phyloP scores from a whole-genome alignment of 495 filamentous ascomycete genomes.

The Talaromyces trachyspermus region DNA sequence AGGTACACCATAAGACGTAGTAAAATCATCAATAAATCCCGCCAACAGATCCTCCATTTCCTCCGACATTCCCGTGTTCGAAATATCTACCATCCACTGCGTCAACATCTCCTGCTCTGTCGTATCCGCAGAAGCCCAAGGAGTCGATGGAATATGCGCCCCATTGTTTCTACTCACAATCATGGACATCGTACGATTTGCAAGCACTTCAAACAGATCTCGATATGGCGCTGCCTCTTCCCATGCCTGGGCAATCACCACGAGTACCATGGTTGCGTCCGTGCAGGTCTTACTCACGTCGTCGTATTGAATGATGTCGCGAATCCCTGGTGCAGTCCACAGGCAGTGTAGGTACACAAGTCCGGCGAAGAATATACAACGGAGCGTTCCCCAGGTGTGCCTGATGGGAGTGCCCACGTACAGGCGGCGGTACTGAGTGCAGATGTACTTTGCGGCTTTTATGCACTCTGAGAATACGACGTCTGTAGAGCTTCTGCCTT shows the following conservation, averaged over 20 bases:
- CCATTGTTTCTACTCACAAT: not conserved
- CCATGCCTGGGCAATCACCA: constrained; percentile 13
- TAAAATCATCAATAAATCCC: not conserved
- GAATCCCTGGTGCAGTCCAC: constrained; percentile 7
- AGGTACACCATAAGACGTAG: not conserved
- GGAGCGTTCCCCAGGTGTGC: constrained; percentile 11
- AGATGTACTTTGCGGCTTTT: constrained; percentile 6
- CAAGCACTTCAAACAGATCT: constrained; percentile 10
- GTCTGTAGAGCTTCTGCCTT: not conserved
- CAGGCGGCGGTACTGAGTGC: constrained; percentile 12
- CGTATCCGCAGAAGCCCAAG: not conserved
- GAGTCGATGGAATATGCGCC: not conserved
- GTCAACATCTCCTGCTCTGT: not conserved
- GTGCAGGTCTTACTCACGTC: constrained; percentile 12
- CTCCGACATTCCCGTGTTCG: constrained; percentile 1
- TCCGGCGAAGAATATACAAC: constrained; percentile 13
- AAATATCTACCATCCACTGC: constrained; percentile 1
- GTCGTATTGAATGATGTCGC: not conserved
- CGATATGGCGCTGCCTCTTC: constrained; percentile 11
- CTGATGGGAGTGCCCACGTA: constrained; percentile 4
- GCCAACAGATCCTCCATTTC: not conserved
- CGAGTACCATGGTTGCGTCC: constrained; percentile 12
- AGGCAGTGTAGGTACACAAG: constrained; percentile 15
- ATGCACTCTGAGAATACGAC: constrained; percentile 5
- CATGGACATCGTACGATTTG: constrained; percentile 1